Conservation (phyloP, 768 basidiomycete species). For the Boletus rubescentipes region DNA sequence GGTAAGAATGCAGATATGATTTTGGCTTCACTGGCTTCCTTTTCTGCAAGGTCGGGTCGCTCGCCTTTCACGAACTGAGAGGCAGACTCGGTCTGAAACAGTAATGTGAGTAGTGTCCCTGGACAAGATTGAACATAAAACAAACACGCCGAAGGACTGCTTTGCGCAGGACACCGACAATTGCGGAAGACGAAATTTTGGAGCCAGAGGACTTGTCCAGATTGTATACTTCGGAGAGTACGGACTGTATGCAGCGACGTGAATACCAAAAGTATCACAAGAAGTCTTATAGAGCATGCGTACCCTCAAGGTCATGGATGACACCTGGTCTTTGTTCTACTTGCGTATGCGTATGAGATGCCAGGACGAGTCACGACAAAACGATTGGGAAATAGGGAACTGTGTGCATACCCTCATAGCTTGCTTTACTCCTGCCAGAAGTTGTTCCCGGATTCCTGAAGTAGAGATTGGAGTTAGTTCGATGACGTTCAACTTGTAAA, state of each 20-base stretch:
- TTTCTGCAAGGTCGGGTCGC: slow-evolving; percentile 64
- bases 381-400: background rate
- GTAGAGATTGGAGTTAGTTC: background rate
- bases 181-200: slow-evolving; percentile 45
- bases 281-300: slow-evolving; percentile 17
- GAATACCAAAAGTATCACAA: background rate
- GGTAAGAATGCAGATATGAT: slow-evolving; percentile 59
- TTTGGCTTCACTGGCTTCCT: slow-evolving; percentile 57
- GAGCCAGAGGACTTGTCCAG: slow-evolving; percentile 56
- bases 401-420: slow-evolving; percentile 66
- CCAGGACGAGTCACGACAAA: background rate
- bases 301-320: slow-evolving; percentile 60
- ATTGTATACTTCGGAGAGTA: slow-evolving; percentile 67
- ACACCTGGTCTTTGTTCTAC: slow-evolving; percentile 55
- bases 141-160: slow-evolving; percentile 59
- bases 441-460: slow-evolving; percentile 52
- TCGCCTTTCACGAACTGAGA: slow-evolving; percentile 53
- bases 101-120: slow-evolving; percentile 6
- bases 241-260: slow-evolving; percentile 43
- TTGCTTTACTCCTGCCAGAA: slow-evolving; percentile 55
- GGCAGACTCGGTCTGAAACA: slow-evolving; percentile 56
- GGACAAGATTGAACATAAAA: slow-evolving; percentile 6
- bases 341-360: slow-evolving; percentile 1
- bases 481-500: background rate
- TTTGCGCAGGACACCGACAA: slow-evolving; percentile 57